phyloP scores from a whole-genome alignment of 2,329 filamentous ascomycete genomes.

The Diplodia sapinea region DNA sequence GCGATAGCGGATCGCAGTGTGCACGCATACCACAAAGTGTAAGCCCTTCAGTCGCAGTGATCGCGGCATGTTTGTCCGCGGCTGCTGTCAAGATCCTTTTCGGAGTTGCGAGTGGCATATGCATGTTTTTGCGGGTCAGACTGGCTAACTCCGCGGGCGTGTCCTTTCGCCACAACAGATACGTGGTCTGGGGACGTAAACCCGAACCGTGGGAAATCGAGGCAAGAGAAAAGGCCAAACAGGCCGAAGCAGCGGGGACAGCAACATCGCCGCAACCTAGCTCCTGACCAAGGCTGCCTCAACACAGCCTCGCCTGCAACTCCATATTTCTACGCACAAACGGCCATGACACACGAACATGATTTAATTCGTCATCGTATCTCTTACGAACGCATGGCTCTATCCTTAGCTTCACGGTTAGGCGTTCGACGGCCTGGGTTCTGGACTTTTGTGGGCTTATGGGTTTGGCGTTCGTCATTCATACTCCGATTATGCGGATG shows the following conservation, averaged over 20 bases:
- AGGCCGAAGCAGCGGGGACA: background rate
- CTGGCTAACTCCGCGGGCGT: constrained; percentile 30
- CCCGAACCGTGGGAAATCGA: constrained; percentile 25
- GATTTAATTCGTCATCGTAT: constrained; percentile 1
- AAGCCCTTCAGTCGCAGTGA: constrained; percentile 34
- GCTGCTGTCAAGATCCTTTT: background rate
- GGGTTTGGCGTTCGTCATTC: background rate
- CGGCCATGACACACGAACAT: background rate
- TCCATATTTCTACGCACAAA: background rate
- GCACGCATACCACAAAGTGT: constrained; percentile 53
- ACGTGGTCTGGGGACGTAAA: constrained; percentile 33
- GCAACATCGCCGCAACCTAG: background rate
- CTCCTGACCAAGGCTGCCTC: background rate
- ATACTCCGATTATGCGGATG: background rate
- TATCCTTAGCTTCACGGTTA: background rate
- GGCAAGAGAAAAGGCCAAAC: constrained; percentile 16
- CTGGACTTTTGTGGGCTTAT: background rate
- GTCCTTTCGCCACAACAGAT: constrained; percentile 21
- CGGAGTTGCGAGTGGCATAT: background rate
- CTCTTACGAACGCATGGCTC: background rate
- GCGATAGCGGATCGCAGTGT: constrained; percentile 48
- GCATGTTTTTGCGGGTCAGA: constrained; percentile 19
- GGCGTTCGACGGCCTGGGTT: constrained; percentile 4
- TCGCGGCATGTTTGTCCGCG: background rate
- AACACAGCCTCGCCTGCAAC: background rate